Percentiles rank a stretch among this genome's conserved stretches.
These are phyloP conservation scores for Quillaja saponaria DNA, from an alignment of 306 rosid species.

Conservation along the genomic window DNA sequence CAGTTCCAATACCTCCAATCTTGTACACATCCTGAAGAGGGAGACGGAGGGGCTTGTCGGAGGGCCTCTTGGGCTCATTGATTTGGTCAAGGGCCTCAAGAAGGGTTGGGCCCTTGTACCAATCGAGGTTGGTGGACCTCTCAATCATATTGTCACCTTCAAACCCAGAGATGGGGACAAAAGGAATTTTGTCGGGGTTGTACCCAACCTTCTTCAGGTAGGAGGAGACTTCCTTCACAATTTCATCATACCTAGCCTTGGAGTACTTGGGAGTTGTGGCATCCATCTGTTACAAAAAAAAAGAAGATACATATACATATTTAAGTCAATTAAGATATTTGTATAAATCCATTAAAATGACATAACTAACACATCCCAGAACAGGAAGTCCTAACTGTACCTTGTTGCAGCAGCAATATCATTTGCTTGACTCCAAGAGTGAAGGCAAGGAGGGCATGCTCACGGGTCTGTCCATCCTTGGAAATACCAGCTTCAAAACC, in stretches of 20 bases:
- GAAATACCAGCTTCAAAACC: conserved; percentile 64
- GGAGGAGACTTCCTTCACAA: conserved; percentile 60
- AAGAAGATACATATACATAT: background rate
- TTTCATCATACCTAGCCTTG: conserved; percentile 57
- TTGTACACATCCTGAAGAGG: conserved; percentile 77
- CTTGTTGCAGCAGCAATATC: conserved; percentile 67
- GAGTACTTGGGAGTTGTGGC: conserved; percentile 62
- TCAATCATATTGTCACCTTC: conserved; percentile 64
- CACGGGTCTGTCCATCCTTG: conserved; percentile 68
- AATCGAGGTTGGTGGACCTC: conserved; percentile 54
- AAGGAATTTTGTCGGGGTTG: conserved; percentile 59
- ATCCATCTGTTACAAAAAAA: conserved; percentile 41
- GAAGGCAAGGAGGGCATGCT: conserved; percentile 62
- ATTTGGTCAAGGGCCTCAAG: conserved; percentile 60
- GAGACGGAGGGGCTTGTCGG: conserved; percentile 62
- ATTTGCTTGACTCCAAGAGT: conserved; percentile 64
- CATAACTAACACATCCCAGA: background rate
- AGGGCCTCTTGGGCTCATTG: conserved; percentile 58
- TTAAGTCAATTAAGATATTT: background rate
- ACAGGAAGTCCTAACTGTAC: conserved; percentile 6
- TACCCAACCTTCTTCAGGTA: conserved; percentile 62
- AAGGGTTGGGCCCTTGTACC: conserved; percentile 68
- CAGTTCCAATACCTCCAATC: conserved; percentile 75
- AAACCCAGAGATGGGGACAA: conserved; percentile 60
- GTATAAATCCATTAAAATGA: background rate